Evolutionary conservation across 306 rosid genomes (phyloP).

Genomic region (Pyrus bretschneideri): DNA sequence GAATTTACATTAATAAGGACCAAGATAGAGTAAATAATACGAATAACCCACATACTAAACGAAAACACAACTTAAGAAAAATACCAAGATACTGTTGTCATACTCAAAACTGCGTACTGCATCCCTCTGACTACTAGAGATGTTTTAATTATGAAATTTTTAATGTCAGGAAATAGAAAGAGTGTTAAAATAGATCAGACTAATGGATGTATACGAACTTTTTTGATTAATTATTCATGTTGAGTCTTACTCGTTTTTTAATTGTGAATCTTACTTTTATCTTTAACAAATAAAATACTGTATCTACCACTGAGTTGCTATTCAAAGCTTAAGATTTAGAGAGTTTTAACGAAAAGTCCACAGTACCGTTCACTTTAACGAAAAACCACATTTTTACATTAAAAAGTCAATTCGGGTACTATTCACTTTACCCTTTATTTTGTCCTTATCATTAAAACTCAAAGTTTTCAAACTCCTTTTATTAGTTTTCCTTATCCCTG

Average conservation of each 20-base stretch:
- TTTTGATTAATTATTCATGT: not conserved
- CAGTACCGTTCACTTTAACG: rapidly evolving
- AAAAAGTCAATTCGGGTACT: no score
- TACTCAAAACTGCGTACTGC: not conserved
- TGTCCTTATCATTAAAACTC: no score
- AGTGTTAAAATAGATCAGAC: not conserved
- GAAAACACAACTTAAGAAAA: no score
- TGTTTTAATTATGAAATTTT: no score
- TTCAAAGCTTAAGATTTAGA: not conserved
- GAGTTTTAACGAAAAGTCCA: no score
- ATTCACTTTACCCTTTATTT: no score
- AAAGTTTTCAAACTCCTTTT: no score
- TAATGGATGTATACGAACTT: not conserved
- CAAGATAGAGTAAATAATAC: not conserved
- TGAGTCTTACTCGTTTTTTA: not conserved
- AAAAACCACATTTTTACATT: no score
- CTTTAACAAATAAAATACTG: not conserved
- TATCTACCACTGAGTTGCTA: not conserved
- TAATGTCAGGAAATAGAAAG: no score
- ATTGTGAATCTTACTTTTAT: not conserved
- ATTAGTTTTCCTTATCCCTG: not conserved
- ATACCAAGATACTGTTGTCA: not conserved
- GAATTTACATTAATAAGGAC: not conserved
- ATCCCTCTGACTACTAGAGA: not conserved
- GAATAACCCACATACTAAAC: not conserved